Percentiles rank a stretch among this genome's conserved stretches.
These are phyloP conservation scores for Agarophyton chilense DNA, from an alignment of 23 red algal genomes.

Conservation along the genomic window DNA sequence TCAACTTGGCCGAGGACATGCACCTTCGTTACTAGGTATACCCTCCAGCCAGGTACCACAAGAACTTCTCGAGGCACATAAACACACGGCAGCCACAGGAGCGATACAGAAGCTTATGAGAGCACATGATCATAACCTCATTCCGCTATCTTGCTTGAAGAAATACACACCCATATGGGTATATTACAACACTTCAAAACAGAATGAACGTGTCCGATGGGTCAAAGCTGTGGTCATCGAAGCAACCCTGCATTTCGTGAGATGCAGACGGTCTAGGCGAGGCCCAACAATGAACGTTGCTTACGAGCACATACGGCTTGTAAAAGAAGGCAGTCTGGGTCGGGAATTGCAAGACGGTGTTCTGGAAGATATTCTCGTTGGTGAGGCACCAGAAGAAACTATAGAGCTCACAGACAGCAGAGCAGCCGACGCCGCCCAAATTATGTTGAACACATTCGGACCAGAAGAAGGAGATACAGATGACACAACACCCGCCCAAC, in stretches of 20 bases:
- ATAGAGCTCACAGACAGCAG: no score
- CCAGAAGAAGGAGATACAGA: not conserved
- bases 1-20: conserved; percentile 30
- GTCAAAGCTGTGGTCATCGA: not conserved
- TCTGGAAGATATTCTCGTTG: not conserved
- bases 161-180: not conserved
- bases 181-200: not conserved
- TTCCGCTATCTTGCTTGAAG: not conserved
- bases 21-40: conserved; percentile 34
- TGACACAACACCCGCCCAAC: not conserved
- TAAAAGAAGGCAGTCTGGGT: not conserved
- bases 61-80: conserved; percentile 21
- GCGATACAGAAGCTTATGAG: not conserved
- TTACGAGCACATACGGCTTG: not conserved
- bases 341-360: not conserved
- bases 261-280: not conserved
- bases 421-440: not conserved
- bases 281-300: not conserved
- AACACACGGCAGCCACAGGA: not conserved
- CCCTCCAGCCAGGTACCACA: not conserved
- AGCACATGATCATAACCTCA: not conserved
- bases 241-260: not conserved
- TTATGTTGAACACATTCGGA: not conserved
- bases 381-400: no score
- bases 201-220: not conserved